A percentile compares a stretch with the other conserved stretches of the same genome.
Evolutionary conservation across 2,329 filamentous ascomycete genomes (phyloP).

Genomic region (Pseudogymnoascus sp.): DNA sequence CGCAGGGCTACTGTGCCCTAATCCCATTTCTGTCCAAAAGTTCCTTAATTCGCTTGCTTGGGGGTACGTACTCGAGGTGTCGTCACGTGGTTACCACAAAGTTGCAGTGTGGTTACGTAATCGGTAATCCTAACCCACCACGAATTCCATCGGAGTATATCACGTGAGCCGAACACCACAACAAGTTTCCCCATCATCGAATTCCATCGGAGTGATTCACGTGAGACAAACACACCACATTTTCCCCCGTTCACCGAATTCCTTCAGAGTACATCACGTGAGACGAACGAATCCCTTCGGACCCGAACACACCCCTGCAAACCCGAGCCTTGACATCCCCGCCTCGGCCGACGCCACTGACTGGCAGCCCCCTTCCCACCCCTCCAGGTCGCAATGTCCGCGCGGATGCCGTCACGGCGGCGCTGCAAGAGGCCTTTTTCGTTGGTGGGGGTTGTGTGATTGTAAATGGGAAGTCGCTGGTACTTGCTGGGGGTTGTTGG

Average conservation of each 20-base stretch:
- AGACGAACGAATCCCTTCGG: not conserved
- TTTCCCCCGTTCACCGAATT: too few species aligned
- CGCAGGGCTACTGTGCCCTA: constrained; percentile 6
- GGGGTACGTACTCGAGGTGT: too few species aligned
- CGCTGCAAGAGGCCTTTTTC: not conserved
- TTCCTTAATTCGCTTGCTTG: too few species aligned
- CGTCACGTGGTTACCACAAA: too few species aligned
- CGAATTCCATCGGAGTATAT: not conserved
- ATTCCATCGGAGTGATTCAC: not conserved
- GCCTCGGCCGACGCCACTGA: not conserved
- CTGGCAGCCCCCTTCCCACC: too few species aligned
- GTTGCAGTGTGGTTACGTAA: too few species aligned
- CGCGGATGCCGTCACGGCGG: not conserved
- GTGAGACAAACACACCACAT: too few species aligned
- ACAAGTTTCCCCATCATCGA: too few species aligned
- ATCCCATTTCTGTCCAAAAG: not conserved
- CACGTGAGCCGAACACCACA: too few species aligned
- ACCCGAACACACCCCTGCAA: not conserved
- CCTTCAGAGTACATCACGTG: too few species aligned
- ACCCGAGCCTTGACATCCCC: not conserved
- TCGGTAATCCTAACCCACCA: too few species aligned
- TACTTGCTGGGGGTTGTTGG: not conserved
- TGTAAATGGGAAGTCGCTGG: not conserved
- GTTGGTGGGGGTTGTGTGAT: not conserved
- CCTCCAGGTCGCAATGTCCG: not conserved